Evolutionary conservation across 768 basidiomycete species (phyloP), one percentile per base, ranked within the genome.

Genomic region (Gymnopilus junonius): DNA sequence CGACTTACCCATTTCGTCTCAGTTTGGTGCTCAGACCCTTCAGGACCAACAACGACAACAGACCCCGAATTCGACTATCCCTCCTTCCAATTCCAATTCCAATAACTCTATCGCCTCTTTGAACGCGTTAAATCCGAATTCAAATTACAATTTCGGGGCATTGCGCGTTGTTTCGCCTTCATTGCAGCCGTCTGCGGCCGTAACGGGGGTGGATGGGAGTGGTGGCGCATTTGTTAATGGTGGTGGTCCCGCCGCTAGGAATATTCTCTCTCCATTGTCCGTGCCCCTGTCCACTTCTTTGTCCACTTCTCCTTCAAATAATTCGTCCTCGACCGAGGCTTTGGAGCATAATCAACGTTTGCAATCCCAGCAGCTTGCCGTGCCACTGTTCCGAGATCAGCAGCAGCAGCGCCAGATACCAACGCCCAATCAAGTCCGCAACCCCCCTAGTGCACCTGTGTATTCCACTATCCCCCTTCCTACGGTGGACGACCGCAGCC

Each of bases 381-480:
- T 31, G n/a, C n/a, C 55, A 14, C 20, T 31, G 34, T 20, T 35
- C n/a, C 53, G 34, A 25, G 56, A 62, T 8, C 64, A 39, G 10
- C 58, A 63, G n/a, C 66, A 64, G 48, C 46, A 55, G 35, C 50
- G 39, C 20, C 37, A 42, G 5, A 23, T 14, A 27, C 37, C 51
- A 59, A 31, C 27, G 35, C 29, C 37, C 43, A 55, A 20, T 21
- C 65, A 20, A 59, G 56, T 6, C 59, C 64, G 37, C 17, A 56
- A 62, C 14, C 65, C 69, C 1, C 77, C 78, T 1, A 66, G 71
- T 23, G 74, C 74, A 31, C 76, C 77, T n/a, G 57, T 71, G 0
- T 72, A 74, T 35, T 70, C 70, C 54, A 75, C 76, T 2, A 73
- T 79, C 39, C 76, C 76, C 12, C 67, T 79, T 11, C 77, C 77